Base-by-base conservation (phyloP, 2,329 filamentous ascomycete species). In the Aspergillus ibericus region DNA sequence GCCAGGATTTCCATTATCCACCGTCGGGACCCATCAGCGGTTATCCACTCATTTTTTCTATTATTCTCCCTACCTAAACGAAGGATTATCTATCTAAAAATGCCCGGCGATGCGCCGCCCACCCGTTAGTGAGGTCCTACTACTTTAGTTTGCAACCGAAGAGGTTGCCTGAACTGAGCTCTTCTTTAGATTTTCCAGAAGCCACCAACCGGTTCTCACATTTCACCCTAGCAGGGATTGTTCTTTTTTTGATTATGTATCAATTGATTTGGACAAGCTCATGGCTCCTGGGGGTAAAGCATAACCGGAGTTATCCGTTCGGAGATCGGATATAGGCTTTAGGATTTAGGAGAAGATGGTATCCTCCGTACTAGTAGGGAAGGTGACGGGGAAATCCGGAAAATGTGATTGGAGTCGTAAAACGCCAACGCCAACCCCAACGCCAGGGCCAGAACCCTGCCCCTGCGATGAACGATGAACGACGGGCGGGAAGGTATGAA, bases 301-400 rank as follows among this genome's bases (percentile, higher is more conserved):
- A 38, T 16, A 29, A 29, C 53, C 59, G 59, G 59, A 49, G 51
- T 56, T 56, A 58, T 58, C 59, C 59, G 51, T 36, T 40, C 55
- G 51, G 59, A 51, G 35, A 47, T 47, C 55, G 51, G 59, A 51
- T 27, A 47, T 49, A 56, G 55, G 53, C 47, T 32, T 51, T 40
- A 50, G 44, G 20, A 22, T 20, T 2, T 40, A 40, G n/a, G 7
- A 40, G n/a, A n/a, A n/a, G n/a, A n/a, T n/a, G n/a, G n/a, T n/a
- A n/a, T n/a, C n/a, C n/a, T n/a, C n/a, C n/a, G n/a, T n/a, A n/a
- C n/a, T n/a, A n/a, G n/a, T n/a, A n/a, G n/a, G n/a, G n/a, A n/a
- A n/a, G n/a, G n/a, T n/a, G n/a, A n/a, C n/a, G n/a, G n/a, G n/a
- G n/a, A n/a, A n/a, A n/a, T n/a, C n/a, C n/a, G n/a, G n/a, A n/a